Percentiles rank a stretch among this genome's conserved stretches.
Conservation (phyloP, 225 moss, liverwort and hornwort species). For the Marchantia polymorpha region DNA sequence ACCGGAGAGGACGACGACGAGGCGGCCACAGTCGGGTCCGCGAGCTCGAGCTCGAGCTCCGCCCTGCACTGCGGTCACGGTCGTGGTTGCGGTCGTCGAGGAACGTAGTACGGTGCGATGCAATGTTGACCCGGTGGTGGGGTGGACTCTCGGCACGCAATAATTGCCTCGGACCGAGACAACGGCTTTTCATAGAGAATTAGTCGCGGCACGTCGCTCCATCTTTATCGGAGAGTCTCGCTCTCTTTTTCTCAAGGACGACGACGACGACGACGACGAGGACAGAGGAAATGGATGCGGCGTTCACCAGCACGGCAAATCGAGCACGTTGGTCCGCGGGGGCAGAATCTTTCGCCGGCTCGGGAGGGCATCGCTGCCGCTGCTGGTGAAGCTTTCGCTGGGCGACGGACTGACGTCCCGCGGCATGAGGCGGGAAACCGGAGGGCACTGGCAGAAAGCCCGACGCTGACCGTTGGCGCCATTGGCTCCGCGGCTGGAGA, state of each 20-base stretch:
- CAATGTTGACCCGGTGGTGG: neutral
- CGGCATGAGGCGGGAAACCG: neutral
- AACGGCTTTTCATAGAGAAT: neutral
- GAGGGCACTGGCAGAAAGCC: neutral
- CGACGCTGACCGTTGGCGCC: neutral
- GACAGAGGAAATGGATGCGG: neutral
- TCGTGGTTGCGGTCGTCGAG: too few species aligned
- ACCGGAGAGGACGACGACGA: neutral
- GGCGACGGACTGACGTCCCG: neutral
- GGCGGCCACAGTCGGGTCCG: neutral
- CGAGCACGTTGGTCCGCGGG: too few species aligned
- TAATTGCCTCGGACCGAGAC: neutral
- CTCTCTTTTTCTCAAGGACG: neutral
- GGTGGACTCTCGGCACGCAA: neutral
- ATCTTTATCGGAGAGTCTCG: neutral
- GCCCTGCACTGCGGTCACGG: too few species aligned
- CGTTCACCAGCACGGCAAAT: too few species aligned
- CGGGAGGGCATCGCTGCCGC: too few species aligned
- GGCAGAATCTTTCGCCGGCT: too few species aligned
- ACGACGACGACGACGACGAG: neutral
- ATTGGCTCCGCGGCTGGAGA: neutral
- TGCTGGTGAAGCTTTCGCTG: too few species aligned
- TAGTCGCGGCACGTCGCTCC: neutral
- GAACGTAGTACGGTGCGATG: neutral
- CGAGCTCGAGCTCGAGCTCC: too few species aligned